Conservation (phyloP, 352 stramenopile species). For the Phytophthora boehmeriae region DNA sequence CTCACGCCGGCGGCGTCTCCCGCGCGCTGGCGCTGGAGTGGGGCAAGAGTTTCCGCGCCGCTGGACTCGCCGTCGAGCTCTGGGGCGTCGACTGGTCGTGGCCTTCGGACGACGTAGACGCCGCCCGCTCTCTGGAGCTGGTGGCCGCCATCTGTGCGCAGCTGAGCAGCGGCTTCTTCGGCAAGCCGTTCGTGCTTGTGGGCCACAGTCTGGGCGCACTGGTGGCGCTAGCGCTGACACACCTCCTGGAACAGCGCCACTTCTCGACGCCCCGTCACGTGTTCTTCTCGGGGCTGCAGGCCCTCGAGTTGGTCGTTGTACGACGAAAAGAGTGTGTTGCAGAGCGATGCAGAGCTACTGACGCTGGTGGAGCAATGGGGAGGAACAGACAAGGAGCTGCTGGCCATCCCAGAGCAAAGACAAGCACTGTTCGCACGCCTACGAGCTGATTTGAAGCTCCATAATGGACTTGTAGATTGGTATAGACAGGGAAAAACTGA, state of each 20-base stretch:
- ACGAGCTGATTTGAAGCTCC: conserved; percentile 53
- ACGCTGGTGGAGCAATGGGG: conserved; percentile 59
- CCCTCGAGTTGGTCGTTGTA: conserved; percentile 41
- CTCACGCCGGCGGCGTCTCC: conserved; percentile 54
- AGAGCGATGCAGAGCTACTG: conserved; percentile 45
- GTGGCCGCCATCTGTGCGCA: conserved; percentile 43
- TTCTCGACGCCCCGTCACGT: conserved; percentile 66
- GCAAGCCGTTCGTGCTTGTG: conserved; percentile 72
- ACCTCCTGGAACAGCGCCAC: conserved; percentile 42
- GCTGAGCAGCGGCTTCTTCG: conserved; percentile 65
- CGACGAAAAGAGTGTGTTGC: conserved; percentile 32
- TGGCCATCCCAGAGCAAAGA: conserved; percentile 50
- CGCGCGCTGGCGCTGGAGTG: conserved; percentile 54
- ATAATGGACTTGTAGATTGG: conserved; percentile 57
- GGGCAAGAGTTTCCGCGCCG: conserved; percentile 41
- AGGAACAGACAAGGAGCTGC: conserved; percentile 60
- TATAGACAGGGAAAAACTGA: conserved; percentile 28
- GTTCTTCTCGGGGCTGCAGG: conserved; percentile 55
- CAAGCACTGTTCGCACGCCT: conserved; percentile 40
- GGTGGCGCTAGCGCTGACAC: conserved; percentile 56
- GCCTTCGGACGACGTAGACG: conserved; percentile 1
- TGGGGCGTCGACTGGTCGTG: conserved; percentile 72
- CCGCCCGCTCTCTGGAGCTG: conserved; percentile 28
- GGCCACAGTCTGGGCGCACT: conserved; percentile 77
- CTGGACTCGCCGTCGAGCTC: conserved; percentile 51